These are phyloP conservation scores for Magnaporthiopsis rhizophila DNA, from an alignment of 2,329 filamentous ascomycete species.

Conservation along the genomic window DNA sequence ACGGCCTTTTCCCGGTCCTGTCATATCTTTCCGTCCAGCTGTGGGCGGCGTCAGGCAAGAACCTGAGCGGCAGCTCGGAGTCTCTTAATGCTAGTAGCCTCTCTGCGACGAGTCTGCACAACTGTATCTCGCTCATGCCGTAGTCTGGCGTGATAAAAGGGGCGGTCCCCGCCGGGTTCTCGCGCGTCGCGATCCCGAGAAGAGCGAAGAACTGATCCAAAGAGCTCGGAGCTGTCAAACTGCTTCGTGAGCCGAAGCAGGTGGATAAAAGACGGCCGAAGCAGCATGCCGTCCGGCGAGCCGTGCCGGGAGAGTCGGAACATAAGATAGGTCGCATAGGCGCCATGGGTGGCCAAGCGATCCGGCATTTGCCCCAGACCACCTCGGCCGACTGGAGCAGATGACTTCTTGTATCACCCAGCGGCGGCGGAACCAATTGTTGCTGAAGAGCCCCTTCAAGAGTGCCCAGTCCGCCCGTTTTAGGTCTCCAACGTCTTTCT, in stretches of 20 bases:
- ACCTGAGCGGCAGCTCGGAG: not conserved
- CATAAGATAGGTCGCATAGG: not conserved
- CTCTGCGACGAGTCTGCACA: not conserved
- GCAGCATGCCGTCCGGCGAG: not conserved
- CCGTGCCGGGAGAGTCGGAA: not conserved
- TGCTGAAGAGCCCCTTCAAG: not conserved
- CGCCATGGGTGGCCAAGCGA: not conserved
- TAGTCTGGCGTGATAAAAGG: not conserved
- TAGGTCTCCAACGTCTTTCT: not conserved
- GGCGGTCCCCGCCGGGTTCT: not conserved
- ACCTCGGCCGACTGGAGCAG: not conserved
- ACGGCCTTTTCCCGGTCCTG: not conserved
- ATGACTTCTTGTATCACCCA: slow-evolving; percentile 1
- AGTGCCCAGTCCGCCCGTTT: not conserved
- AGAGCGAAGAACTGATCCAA: not conserved
- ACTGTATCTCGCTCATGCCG: not conserved
- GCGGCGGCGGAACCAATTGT: not conserved
- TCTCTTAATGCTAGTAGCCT: not conserved
- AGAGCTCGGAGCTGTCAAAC: not conserved
- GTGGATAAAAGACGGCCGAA: not conserved
- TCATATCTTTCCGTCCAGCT: not conserved
- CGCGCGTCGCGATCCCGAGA: not conserved
- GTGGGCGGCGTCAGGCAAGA: not conserved
- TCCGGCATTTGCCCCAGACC: not conserved
- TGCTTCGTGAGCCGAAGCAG: not conserved